Evolutionary conservation across 1,284 basidiomycete species (phyloP).

Genomic region (Ceratobasidium theobromae): DNA sequence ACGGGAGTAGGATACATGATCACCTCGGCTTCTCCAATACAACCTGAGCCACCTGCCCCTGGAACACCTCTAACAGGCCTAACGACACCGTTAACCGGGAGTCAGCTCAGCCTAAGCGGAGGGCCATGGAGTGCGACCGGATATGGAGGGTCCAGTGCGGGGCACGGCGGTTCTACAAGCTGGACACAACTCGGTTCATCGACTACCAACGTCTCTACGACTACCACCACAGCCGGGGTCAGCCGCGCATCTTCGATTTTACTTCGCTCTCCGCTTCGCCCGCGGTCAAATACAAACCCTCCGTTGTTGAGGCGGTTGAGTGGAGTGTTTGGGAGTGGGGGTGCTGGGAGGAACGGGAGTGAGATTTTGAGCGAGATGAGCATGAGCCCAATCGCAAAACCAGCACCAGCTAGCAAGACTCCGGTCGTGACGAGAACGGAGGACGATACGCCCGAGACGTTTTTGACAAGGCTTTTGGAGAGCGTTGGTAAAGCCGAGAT

Average conservation of each 20-base stretch:
- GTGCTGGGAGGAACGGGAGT: neutral
- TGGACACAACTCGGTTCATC: neutral
- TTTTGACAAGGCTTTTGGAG: conserved; percentile 62
- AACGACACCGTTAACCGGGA: neutral
- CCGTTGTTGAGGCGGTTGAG: conserved; percentile 25
- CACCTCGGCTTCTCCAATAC: neutral
- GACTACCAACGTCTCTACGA: conserved; percentile 2
- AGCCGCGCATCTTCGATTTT: conserved; percentile 23
- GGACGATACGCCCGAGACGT: conserved; percentile 70
- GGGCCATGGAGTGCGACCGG: neutral
- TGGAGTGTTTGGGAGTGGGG: conserved; percentile 23
- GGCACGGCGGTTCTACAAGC: neutral
- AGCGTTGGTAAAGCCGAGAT: conserved; percentile 76
- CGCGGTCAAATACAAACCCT: conserved; percentile 29
- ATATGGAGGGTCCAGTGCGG: conserved; percentile 18
- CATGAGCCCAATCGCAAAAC: no score
- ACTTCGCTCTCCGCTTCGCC: conserved; percentile 12
- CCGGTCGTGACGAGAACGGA: conserved; percentile 38
- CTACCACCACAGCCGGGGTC: conserved; percentile 7
- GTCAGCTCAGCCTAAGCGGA: conserved; percentile 22
- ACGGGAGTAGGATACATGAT: conserved; percentile 4
- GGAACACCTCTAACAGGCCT: conserved; percentile 3
- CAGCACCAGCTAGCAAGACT: neutral
- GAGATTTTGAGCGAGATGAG: neutral
- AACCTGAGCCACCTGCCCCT: neutral